phyloP scores from a whole-genome alignment of 176 grass and related monocot species.

The Guadua angustifolia region DNA sequence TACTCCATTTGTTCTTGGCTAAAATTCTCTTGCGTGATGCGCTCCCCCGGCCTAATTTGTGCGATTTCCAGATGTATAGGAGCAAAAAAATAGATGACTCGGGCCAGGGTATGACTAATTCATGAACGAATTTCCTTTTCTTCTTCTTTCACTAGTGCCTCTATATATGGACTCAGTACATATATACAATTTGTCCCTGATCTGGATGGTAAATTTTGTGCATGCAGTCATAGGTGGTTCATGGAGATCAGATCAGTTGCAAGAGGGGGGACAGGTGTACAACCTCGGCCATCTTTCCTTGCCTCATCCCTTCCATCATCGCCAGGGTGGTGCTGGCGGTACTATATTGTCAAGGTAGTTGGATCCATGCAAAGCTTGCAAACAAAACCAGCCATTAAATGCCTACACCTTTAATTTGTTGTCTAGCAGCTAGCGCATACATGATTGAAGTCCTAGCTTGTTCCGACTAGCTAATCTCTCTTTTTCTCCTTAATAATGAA shows the following conservation, averaged over 20 bases:
- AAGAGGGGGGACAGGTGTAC: conserved; percentile 32
- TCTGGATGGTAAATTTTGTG: background rate
- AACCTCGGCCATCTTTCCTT: conserved; percentile 37
- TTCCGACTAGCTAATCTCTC: background rate
- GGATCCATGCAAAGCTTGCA: conserved; percentile 12
- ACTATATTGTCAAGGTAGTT: conserved; percentile 54
- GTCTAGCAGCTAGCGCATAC: background rate
- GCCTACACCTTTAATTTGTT: background rate
- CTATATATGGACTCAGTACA: background rate
- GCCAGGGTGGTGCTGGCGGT: conserved; percentile 24
- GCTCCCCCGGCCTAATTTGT: background rate
- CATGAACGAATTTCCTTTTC: background rate
- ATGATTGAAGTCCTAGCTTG: background rate
- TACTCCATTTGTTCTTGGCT: background rate
- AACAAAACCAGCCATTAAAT: conserved; percentile 37
- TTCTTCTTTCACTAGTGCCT: background rate
- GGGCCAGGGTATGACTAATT: conserved; percentile 41
- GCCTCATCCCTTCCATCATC: conserved; percentile 30
- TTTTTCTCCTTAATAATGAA: background rate
- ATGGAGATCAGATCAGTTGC: conserved; percentile 19
- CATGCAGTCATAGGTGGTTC: conserved; percentile 39
- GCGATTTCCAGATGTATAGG: conserved; percentile 69
- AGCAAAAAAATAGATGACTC: conserved; percentile 75
- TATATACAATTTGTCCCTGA: background rate
- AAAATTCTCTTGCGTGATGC: background rate